Conservation (phyloP, 2,329 filamentous ascomycete species). For the Calycina marina region DNA sequence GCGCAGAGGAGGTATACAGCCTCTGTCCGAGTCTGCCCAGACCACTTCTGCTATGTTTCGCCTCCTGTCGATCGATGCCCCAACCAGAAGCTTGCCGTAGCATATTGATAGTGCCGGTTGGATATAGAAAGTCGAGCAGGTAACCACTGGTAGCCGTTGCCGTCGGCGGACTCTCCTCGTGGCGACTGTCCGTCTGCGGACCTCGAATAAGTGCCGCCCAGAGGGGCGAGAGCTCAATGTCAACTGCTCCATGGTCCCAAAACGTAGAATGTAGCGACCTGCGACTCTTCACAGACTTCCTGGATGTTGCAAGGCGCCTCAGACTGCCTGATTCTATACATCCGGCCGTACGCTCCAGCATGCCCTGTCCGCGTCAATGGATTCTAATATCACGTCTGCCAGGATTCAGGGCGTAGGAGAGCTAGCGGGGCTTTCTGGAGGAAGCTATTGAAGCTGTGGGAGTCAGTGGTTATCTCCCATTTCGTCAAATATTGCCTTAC, state of each 20-base stretch:
- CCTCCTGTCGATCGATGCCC: conserved; percentile 15
- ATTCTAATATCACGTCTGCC: too few relatives aligned
- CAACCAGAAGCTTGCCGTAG: conserved; percentile 20
- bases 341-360: conserved; percentile 44
- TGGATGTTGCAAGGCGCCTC: conserved; percentile 29
- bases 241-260: conserved; percentile 36
- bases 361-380: conserved; percentile 24
- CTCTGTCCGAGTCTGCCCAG: conserved; percentile 17
- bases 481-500: too few relatives aligned
- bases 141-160: conserved; percentile 7
- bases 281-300: conserved; percentile 23
- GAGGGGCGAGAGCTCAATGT: conserved; percentile 20
- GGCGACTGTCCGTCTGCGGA: conserved; percentile 7
- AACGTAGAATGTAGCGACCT: conserved; percentile 38
- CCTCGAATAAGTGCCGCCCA: conserved; percentile 17
- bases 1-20: conserved; percentile 22
- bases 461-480: too few relatives aligned
- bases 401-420: too few relatives aligned
- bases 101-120: conserved; percentile 24
- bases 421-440: neutral
- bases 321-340: conserved; percentile 40
- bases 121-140: conserved; percentile 27
- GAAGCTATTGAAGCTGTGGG: too few relatives aligned
- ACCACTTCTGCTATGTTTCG: conserved; percentile 8
- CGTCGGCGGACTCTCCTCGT: conserved; percentile 6